These are phyloP conservation scores for Heritiera fomes DNA, from an alignment of 345 rosid species.

Conservation along the genomic window DNA sequence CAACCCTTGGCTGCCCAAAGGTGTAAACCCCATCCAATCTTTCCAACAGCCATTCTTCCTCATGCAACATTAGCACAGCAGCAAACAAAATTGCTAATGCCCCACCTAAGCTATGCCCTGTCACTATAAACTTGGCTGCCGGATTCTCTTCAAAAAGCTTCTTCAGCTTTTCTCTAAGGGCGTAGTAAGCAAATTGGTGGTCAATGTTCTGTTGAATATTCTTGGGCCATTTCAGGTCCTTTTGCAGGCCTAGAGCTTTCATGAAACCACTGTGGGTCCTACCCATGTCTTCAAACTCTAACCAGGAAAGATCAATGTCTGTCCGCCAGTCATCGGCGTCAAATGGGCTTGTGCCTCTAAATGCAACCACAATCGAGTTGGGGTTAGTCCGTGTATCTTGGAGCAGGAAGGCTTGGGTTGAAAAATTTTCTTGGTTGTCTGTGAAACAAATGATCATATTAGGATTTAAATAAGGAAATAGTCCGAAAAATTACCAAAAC, in stretches of 20 bases:
- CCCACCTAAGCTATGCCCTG: slow-evolving; percentile 68
- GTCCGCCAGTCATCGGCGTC: slow-evolving; percentile 49
- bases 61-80: slow-evolving; percentile 40
- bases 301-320: slow-evolving; percentile 64
- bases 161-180: slow-evolving; percentile 33
- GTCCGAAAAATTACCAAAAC: neutral
- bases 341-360: slow-evolving; percentile 66
- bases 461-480: neutral
- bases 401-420: slow-evolving; percentile 56
- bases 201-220: slow-evolving; percentile 25
- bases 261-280: slow-evolving; percentile 58
- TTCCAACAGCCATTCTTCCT: slow-evolving; percentile 41
- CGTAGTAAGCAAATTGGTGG: slow-evolving; percentile 42
- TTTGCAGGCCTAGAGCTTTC: slow-evolving; percentile 62
- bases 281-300: slow-evolving; percentile 42
- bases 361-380: slow-evolving; percentile 49
- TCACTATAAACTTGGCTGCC: slow-evolving; percentile 41
- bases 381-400: slow-evolving; percentile 44
- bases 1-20: slow-evolving; percentile 64
- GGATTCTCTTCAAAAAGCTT: slow-evolving; percentile 34
- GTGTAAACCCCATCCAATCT: slow-evolving; percentile 56
- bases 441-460: neutral
- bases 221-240: slow-evolving; percentile 39
- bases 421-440: slow-evolving; percentile 34
- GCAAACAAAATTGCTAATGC: slow-evolving; percentile 48